phyloP scores from a whole-genome alignment of 352 stramenopile genomes.

The Saprolegnia diclina region DNA sequence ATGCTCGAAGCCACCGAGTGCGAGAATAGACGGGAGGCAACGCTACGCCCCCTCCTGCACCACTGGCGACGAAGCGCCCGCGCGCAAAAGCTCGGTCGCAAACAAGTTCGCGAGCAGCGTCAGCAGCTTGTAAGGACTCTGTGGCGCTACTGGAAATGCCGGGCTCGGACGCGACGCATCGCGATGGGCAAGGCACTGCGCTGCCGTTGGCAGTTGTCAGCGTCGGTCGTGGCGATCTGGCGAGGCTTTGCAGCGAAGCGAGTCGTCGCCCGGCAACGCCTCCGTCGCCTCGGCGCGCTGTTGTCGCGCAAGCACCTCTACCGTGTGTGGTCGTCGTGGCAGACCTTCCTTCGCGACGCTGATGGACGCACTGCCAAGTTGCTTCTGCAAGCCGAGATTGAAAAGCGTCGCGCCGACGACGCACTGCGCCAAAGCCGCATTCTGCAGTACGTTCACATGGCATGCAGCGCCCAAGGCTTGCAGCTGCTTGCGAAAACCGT shows the following conservation, averaged over 20 bases:
- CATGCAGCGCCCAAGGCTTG: background rate
- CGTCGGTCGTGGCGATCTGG: too few relatives aligned
- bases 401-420: background rate
- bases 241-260: too few relatives aligned
- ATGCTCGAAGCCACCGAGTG: conserved; percentile 5
- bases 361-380: background rate
- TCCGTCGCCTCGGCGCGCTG: too few relatives aligned
- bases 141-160: too few relatives aligned
- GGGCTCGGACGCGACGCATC: too few relatives aligned
- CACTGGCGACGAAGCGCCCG: background rate
- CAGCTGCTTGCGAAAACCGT: background rate
- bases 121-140: background rate
- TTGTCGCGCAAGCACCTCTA: too few relatives aligned
- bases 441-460: background rate
- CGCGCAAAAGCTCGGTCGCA: background rate
- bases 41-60: background rate
- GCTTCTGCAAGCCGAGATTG: background rate
- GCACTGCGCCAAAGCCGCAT: background rate
- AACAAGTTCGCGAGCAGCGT: background rate
- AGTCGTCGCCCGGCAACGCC: too few relatives aligned
- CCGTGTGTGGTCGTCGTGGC: too few relatives aligned
- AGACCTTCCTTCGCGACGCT: too few relatives aligned
- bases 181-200: too few relatives aligned
- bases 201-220: too few relatives aligned
- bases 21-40: background rate